A percentile compares a stretch with the other conserved stretches of the same genome.
phyloP scores from a whole-genome alignment of 306 rosid species.

The Cotoneaster glaucophyllus region DNA sequence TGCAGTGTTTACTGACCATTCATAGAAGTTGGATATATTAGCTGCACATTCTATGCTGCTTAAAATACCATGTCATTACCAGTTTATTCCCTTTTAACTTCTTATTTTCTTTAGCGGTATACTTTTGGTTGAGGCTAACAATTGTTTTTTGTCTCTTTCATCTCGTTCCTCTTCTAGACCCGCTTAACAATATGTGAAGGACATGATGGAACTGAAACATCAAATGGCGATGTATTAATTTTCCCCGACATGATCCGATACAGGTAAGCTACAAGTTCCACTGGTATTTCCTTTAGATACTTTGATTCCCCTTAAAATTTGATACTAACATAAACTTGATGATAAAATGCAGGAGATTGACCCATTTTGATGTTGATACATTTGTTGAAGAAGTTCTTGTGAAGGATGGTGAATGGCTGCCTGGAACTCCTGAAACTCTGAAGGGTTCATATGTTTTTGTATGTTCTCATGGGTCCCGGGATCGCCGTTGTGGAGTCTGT shows the following conservation, averaged over 20 bases:
- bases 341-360: conserved; percentile 67
- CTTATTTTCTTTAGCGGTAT: not conserved
- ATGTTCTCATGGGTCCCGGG: conserved; percentile 86
- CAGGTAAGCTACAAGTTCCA: conserved; percentile 44
- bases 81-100: not conserved
- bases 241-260: conserved; percentile 96
- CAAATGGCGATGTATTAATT: conserved; percentile 92
- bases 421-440: conserved; percentile 78
- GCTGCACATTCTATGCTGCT: not conserved
- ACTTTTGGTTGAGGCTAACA: not conserved
- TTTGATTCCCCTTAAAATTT: not conserved
- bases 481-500: conserved; percentile 93
- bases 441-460: conserved; percentile 72
- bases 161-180: conserved; percentile 43
- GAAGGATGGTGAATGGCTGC: conserved; percentile 87
- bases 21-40: not conserved
- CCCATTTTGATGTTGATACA: conserved; percentile 91
- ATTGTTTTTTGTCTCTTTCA: not conserved
- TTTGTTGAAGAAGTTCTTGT: conserved; percentile 98
- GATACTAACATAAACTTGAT: not conserved
- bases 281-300: not conserved
- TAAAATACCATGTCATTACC: conserved; percentile 10
- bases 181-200: conserved; percentile 91
- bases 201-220: conserved; percentile 86
- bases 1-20: not conserved